Conservation (phyloP, 2,329 filamentous ascomycete genomes). For the Rhytidhysteron rufulum region DNA sequence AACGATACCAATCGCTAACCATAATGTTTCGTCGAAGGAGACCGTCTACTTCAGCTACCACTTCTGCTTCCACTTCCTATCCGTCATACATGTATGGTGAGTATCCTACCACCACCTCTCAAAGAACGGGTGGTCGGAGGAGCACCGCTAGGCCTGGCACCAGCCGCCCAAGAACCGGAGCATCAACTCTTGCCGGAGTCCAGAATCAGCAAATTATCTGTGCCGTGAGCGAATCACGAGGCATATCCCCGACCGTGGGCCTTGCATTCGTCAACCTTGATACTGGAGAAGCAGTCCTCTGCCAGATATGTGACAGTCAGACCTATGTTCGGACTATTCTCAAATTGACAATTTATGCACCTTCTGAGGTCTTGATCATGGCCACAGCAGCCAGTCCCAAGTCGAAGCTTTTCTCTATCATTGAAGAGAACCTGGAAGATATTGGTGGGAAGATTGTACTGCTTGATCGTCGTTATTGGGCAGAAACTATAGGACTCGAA, state of each 20-base stretch:
- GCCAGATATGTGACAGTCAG: constrained; percentile 89
- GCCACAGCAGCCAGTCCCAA: constrained; percentile 65
- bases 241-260: constrained; percentile 77
- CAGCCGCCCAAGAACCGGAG: constrained; percentile 50
- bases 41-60: constrained; percentile 27
- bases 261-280: constrained; percentile 84
- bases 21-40: constrained; percentile 22
- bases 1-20: too few relatives aligned
- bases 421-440: constrained; percentile 67
- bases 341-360: constrained; percentile 77
- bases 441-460: constrained; percentile 55
- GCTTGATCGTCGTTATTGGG: constrained; percentile 78
- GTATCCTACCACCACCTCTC: constrained; percentile 34
- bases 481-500: constrained; percentile 71
- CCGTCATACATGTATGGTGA: constrained; percentile 29
- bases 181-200: constrained; percentile 55
- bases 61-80: constrained; percentile 29
- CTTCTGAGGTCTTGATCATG: constrained; percentile 75
- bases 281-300: constrained; percentile 78
- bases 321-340: constrained; percentile 86
- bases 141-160: constrained; percentile 40
- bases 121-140: constrained; percentile 21
- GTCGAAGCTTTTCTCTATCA: constrained; percentile 70
- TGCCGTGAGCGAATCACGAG: constrained; percentile 82
- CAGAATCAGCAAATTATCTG: constrained; percentile 74